Evolutionary conservation across 1,284 basidiomycete species (phyloP).

Genomic region (Afroboletus lepidellus): DNA sequence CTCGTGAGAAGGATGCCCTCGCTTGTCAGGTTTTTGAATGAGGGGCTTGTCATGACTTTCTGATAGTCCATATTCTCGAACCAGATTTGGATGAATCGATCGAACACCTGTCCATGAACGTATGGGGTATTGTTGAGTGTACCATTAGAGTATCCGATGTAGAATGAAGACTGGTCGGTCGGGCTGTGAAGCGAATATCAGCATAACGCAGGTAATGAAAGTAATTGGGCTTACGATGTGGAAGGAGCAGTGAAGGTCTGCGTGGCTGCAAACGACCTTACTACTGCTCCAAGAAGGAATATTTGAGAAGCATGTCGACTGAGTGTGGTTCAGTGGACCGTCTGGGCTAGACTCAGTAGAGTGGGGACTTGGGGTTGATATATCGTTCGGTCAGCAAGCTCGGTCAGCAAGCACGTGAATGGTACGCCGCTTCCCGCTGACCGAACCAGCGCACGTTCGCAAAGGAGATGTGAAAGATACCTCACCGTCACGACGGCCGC

Average conservation of each 20-base stretch:
- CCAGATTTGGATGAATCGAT: slow-evolving; percentile 55
- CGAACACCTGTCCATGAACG: slow-evolving; percentile 47
- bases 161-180: slow-evolving; percentile 29
- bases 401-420: no score
- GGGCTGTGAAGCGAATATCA: slow-evolving; percentile 26
- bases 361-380: no score
- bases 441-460: no score
- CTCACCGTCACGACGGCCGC: no score
- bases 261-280: slow-evolving; percentile 24
- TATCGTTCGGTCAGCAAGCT: no score
- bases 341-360: no score
- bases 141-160: slow-evolving; percentile 25
- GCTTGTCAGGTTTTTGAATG: slow-evolving; percentile 49
- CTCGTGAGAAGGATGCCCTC: slow-evolving; percentile 52
- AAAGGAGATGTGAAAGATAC: no score
- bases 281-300: slow-evolving; percentile 15
- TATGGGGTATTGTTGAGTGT: slow-evolving; percentile 27
- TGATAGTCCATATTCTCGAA: slow-evolving; percentile 59
- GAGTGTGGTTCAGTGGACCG: no score
- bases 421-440: no score
- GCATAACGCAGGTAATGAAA: not conserved
- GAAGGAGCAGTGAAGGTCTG: slow-evolving; percentile 33
- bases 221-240: slow-evolving; percentile 21
- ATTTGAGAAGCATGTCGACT: slow-evolving; percentile 20
- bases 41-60: slow-evolving; percentile 32